These are phyloP conservation scores for Aspergillus nanangensis DNA, from an alignment of 495 filamentous ascomycete genomes.

Conservation along the genomic window DNA sequence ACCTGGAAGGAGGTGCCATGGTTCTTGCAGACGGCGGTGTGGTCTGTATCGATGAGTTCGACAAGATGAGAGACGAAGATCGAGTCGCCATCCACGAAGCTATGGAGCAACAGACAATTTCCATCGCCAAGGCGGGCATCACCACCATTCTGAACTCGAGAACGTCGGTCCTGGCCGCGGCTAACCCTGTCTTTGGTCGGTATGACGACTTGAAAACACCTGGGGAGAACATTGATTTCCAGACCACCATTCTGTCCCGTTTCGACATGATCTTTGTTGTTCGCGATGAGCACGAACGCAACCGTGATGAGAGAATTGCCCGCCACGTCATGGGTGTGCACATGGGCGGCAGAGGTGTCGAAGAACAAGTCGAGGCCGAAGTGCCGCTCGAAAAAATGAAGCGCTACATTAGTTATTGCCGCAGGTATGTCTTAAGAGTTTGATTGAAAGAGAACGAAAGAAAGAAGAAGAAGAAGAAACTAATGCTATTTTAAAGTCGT, in stretches of 20 bases:
- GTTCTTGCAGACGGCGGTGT: slow-evolving; percentile 97
- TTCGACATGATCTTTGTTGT: slow-evolving; percentile 99
- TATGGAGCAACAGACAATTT: slow-evolving; percentile 99
- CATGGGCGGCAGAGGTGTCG: slow-evolving; percentile 83
- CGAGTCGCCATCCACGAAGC: slow-evolving; percentile 99
- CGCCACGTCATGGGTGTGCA: slow-evolving; percentile 97
- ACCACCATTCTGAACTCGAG: slow-evolving; percentile 97
- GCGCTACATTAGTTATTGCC: slow-evolving; percentile 96
- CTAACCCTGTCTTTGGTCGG: slow-evolving; percentile 95
- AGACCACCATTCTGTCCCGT: slow-evolving; percentile 95
- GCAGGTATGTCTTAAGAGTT: slow-evolving; percentile 84
- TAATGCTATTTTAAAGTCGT: slow-evolving; percentile 52
- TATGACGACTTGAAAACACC: slow-evolving; percentile 98
- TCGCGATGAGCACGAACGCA: slow-evolving; percentile 87
- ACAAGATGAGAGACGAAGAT: slow-evolving; percentile 99
- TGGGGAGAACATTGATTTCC: slow-evolving; percentile 99
- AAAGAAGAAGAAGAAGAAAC: too few species aligned
- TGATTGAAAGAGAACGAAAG: too few species aligned
- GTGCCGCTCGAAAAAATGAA: slow-evolving; percentile 96
- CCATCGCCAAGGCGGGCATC: slow-evolving; percentile 98
- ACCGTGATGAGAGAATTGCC: slow-evolving; percentile 88
- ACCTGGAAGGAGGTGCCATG: slow-evolving; percentile 98
- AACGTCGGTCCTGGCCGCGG: slow-evolving; percentile 92
- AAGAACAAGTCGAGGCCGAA: slow-evolving; percentile 80
- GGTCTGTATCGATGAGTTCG: slow-evolving; percentile 99